Evolutionary conservation across 257 asterid genomes (phyloP).

Genomic region (Mitragyna speciosa): DNA sequence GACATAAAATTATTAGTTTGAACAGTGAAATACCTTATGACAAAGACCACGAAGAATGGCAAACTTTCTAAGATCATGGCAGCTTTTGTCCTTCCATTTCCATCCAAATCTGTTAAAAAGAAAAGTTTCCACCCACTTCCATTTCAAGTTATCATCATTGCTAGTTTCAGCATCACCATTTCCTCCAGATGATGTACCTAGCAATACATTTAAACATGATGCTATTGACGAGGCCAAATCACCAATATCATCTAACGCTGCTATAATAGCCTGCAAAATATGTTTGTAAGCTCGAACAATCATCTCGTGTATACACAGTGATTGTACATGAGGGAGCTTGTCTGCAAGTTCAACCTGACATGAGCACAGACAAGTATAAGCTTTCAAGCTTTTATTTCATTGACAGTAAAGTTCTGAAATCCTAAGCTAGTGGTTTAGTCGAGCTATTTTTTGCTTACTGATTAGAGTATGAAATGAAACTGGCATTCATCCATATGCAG

Average conservation of each 20-base stretch:
- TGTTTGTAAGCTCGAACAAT: slow-evolving; percentile 81
- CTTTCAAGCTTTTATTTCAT: not conserved
- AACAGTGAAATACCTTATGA: slow-evolving; percentile 54
- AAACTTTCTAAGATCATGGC: slow-evolving; percentile 56
- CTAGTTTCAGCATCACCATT: slow-evolving; percentile 35
- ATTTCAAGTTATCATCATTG: slow-evolving; percentile 49
- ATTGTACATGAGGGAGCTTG: slow-evolving; percentile 81
- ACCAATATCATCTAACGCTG: slow-evolving; percentile 51
- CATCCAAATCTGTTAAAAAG: slow-evolving; percentile 56
- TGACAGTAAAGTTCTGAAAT: not conserved
- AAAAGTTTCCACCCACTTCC: slow-evolving; percentile 74
- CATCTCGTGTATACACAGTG: slow-evolving; percentile 84
- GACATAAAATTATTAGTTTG: slow-evolving; percentile 3
- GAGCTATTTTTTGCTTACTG: not conserved
- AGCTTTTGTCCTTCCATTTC: slow-evolving; percentile 55
- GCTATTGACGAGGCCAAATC: slow-evolving; percentile 64
- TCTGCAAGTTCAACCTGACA: slow-evolving; percentile 78
- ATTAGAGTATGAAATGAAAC: not conserved
- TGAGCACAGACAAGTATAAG: slow-evolving; percentile 20
- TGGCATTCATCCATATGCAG: not conserved
- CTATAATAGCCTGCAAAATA: slow-evolving; percentile 64
- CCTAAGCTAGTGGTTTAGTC: not conserved
- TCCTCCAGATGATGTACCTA: slow-evolving; percentile 53
- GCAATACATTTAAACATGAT: slow-evolving; percentile 64
- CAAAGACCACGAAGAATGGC: slow-evolving; percentile 78